Evolutionary conservation across 2,329 filamentous ascomycete genomes (phyloP).

Genomic region (Exophiala bonariae): DNA sequence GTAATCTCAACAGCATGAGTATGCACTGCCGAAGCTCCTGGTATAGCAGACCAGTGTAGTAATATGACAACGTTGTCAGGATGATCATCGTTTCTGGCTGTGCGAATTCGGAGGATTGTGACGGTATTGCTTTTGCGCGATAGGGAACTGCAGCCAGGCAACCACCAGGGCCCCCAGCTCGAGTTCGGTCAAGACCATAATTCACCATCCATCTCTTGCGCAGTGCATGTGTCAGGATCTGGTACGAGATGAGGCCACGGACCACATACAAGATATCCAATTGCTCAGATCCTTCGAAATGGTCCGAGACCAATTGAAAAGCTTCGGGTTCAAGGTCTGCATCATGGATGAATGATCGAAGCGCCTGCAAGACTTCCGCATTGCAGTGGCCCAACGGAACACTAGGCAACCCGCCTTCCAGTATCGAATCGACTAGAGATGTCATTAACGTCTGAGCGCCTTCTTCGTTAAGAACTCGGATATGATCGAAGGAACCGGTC

Average conservation of each 20-base stretch:
- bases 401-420: conserved; percentile 18
- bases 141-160: conserved; percentile 59
- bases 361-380: conserved; percentile 7
- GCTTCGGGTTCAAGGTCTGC: neutral
- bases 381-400: conserved; percentile 27
- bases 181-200: conserved; percentile 59
- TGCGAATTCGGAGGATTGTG: conserved; percentile 59
- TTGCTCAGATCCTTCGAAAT: conserved; percentile 7
- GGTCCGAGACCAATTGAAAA: neutral
- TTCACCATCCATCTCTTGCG: conserved; percentile 66
- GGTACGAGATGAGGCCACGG: conserved; percentile 54
- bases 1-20: conserved; percentile 47
- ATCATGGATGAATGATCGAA: conserved; percentile 11
- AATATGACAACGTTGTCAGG: conserved; percentile 58
- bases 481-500: conserved; percentile 22
- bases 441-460: conserved; percentile 14
- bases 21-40: conserved; percentile 53
- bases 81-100: conserved; percentile 61
- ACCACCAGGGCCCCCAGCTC: conserved; percentile 31
- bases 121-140: conserved; percentile 59
- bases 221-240: conserved; percentile 56
- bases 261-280: conserved; percentile 31
- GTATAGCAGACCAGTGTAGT: conserved; percentile 56
- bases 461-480: conserved; percentile 24
- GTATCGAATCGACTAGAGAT: conserved; percentile 18